These are phyloP conservation scores for Macadamia integrifolia DNA, from an alignment of 164 flowering plant species.

Conservation along the genomic window DNA sequence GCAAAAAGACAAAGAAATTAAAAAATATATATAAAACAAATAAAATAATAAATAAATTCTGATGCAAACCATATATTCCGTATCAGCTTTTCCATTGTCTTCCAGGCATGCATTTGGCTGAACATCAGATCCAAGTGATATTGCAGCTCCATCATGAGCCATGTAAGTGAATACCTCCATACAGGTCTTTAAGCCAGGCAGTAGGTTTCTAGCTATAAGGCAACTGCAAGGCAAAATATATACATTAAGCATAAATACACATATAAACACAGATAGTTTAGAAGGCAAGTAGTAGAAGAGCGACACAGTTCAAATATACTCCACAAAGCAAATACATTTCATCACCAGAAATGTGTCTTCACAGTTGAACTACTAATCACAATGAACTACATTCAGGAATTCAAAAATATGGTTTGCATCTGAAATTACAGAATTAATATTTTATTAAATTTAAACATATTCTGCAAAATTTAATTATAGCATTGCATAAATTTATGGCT, in stretches of 20 bases:
- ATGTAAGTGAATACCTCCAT: constrained; percentile 73
- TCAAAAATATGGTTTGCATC: not conserved
- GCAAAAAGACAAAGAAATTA: not conserved
- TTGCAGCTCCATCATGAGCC: constrained; percentile 47
- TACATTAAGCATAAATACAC: constrained; percentile 1
- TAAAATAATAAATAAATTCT: not conserved
- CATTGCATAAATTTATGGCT: not conserved
- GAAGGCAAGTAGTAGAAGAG: constrained; percentile 2
- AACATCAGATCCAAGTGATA: constrained; percentile 20
- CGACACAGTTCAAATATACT: not conserved
- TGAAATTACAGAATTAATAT: not conserved
- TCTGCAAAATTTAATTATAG: not conserved
- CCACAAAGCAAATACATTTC: not conserved
- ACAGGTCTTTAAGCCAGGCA: constrained; percentile 94
- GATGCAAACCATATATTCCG: constrained; percentile 32
- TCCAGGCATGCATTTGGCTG: constrained; percentile 41
- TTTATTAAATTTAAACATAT: not conserved
- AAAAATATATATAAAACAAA: not conserved
- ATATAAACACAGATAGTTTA: not conserved
- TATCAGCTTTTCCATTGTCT: constrained; percentile 36
- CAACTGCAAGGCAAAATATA: constrained; percentile 53
- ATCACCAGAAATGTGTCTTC: not conserved
- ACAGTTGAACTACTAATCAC: not conserved
- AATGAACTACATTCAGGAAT: not conserved
- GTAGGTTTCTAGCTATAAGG: constrained; percentile 84